Evolutionary conservation across 495 filamentous ascomycete species (phyloP).

Genomic region (Penicillium verhagenii): DNA sequence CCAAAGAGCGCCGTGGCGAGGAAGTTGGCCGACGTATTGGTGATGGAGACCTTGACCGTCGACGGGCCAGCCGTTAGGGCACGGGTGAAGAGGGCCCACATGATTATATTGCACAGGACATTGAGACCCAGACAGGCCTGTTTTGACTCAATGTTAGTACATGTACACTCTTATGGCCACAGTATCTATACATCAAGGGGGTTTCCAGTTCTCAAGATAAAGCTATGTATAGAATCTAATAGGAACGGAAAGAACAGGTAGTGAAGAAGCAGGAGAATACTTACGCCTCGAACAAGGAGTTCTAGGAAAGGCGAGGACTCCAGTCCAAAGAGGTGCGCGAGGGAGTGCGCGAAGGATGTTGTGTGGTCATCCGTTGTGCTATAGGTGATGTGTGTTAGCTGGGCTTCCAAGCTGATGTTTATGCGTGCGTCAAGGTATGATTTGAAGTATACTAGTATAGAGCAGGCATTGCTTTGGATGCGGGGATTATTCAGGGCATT

Average conservation of each 20-base stretch:
- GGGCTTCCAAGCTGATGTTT: too few species aligned
- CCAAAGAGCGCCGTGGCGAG: slow-evolving; percentile 86
- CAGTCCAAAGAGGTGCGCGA: slow-evolving; percentile 59
- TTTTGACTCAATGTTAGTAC: slow-evolving; percentile 4
- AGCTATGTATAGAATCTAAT: slow-evolving; percentile 2
- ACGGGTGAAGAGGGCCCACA: slow-evolving; percentile 87
- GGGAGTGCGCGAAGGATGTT: slow-evolving; percentile 58
- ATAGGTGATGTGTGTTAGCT: slow-evolving; percentile 8
- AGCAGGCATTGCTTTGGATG: background rate
- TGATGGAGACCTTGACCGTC: slow-evolving; percentile 86
- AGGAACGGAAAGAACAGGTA: background rate
- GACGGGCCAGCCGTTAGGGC: slow-evolving; percentile 80
- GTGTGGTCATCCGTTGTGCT: slow-evolving; percentile 88
- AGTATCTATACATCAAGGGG: background rate
- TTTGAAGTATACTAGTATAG: background rate
- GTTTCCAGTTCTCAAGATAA: too few species aligned
- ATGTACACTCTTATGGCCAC: background rate
- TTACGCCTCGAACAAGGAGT: slow-evolving; percentile 65
- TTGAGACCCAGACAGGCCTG: slow-evolving; percentile 87
- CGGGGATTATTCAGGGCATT: background rate
- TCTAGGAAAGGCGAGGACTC: slow-evolving; percentile 59
- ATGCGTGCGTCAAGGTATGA: background rate
- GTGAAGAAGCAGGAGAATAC: too few species aligned
- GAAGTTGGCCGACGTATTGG: slow-evolving; percentile 94
- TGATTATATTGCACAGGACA: slow-evolving; percentile 83